Conservation (phyloP, 2,329 filamentous ascomycete species). For the Achaetomium macrosporum region DNA sequence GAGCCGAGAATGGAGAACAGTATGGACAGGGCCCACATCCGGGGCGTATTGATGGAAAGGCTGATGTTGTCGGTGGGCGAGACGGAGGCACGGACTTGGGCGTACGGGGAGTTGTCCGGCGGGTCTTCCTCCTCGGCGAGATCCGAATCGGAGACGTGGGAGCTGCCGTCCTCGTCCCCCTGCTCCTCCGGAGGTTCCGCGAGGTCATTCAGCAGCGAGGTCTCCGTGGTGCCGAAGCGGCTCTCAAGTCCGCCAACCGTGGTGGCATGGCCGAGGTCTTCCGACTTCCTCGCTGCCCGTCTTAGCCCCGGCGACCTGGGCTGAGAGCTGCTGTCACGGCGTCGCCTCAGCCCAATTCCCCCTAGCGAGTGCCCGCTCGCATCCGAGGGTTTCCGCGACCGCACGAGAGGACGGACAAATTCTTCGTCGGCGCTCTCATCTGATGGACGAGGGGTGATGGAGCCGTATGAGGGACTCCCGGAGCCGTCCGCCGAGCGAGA, state of each 20-base stretch:
- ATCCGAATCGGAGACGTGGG: slow-evolving; percentile 32
- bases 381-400: slow-evolving; percentile 10
- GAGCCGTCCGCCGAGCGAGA: slow-evolving; percentile 31
- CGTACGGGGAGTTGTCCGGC: slow-evolving; percentile 67
- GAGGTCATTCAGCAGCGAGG: slow-evolving; percentile 41
- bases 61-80: slow-evolving; percentile 67
- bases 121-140: slow-evolving; percentile 45
- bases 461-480: slow-evolving; percentile 31
- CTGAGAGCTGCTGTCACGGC: slow-evolving; percentile 16
- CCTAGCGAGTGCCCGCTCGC: slow-evolving; percentile 5
- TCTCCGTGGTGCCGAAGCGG: slow-evolving; percentile 47
- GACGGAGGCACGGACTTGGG: slow-evolving; percentile 75
- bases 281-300: slow-evolving; percentile 35
- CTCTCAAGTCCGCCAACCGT: slow-evolving; percentile 50
- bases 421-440: slow-evolving; percentile 13
- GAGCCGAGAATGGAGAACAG: slow-evolving; percentile 76
- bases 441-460: slow-evolving; percentile 24
- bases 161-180: slow-evolving; percentile 28
- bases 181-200: slow-evolving; percentile 32
- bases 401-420: not conserved
- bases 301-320: slow-evolving; percentile 25
- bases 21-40: slow-evolving; percentile 79
- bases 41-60: slow-evolving; percentile 79
- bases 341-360: slow-evolving; percentile 7
- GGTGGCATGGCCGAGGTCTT: slow-evolving; percentile 46